These are phyloP conservation scores for Fraxinus americana DNA, from an alignment of 257 asterid species.

Conservation along the genomic window DNA sequence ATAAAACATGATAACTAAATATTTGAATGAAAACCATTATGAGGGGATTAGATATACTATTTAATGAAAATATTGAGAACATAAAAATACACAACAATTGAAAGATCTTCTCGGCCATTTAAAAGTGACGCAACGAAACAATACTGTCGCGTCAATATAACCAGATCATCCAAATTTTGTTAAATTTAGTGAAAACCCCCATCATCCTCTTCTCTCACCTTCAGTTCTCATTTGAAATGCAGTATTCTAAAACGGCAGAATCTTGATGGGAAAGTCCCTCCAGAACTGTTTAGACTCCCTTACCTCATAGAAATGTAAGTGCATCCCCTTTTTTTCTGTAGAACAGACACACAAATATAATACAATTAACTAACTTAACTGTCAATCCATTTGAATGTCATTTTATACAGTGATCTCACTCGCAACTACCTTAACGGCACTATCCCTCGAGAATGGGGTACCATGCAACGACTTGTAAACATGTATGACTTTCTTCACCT, in stretches of 20 bases:
- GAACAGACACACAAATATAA: not conserved
- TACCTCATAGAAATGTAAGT: slow-evolving; percentile 62
- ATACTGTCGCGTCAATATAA: no score
- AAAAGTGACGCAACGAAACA: no score
- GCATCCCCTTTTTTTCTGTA: not conserved
- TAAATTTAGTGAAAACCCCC: no score
- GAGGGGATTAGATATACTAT: no score
- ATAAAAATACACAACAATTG: no score
- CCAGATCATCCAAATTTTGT: no score
- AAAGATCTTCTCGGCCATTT: no score
- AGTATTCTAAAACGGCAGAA: slow-evolving; percentile 55
- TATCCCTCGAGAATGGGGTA: slow-evolving; percentile 75
- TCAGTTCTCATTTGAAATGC: slow-evolving; percentile 8
- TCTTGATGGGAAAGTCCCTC: slow-evolving; percentile 57
- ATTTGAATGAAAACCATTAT: no score
- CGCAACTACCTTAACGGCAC: slow-evolving; percentile 74
- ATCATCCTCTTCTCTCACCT: no score
- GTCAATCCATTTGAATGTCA: slow-evolving; percentile 12
- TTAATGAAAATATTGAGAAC: no score
- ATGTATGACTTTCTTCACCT: slow-evolving; percentile 39
- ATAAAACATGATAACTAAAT: no score
- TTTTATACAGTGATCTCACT: slow-evolving; percentile 50
- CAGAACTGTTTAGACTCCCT: slow-evolving; percentile 55
- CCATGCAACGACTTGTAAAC: slow-evolving; percentile 52
- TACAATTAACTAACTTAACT: slow-evolving; percentile 4